Percentiles rank a stretch among this genome's conserved stretches.
Conservation (phyloP, 129 eudicot genomes). For the Daucus carota region DNA sequence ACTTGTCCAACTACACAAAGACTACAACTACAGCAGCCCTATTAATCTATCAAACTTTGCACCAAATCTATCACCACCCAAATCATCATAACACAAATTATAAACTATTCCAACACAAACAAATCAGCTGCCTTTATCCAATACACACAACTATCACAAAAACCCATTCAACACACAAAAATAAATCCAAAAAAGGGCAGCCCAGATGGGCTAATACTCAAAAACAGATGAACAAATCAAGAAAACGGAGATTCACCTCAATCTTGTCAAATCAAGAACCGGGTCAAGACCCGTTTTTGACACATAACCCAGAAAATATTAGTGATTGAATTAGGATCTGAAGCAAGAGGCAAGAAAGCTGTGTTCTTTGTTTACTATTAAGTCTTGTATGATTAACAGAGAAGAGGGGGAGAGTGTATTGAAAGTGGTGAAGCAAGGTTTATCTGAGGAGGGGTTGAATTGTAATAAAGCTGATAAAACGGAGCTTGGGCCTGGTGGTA, state of each 20-base stretch:
- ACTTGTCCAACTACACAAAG: background rate
- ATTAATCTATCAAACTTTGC: background rate
- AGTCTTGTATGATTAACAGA: background rate
- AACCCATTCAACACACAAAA: background rate
- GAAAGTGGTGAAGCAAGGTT: background rate
- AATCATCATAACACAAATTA: background rate
- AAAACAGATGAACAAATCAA: background rate
- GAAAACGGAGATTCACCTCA: slow-evolving; percentile 14
- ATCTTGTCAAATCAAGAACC: background rate
- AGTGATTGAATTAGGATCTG: slow-evolving; percentile 8
- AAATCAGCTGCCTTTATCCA: background rate
- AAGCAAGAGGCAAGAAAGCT: background rate
- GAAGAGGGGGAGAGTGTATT: too few relatives aligned
- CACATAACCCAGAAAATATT: background rate
- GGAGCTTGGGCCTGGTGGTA: too few relatives aligned
- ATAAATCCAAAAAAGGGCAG: background rate
- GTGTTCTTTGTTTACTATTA: background rate
- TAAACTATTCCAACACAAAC: background rate
- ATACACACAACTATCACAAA: background rate
- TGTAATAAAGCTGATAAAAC: background rate
- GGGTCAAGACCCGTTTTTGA: background rate
- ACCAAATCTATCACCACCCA: background rate
- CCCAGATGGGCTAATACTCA: background rate
- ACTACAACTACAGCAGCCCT: background rate
- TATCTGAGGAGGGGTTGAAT: background rate